Conservation (phyloP, 371 early-diverging fungal species). For the Mortierella sp. region DNA sequence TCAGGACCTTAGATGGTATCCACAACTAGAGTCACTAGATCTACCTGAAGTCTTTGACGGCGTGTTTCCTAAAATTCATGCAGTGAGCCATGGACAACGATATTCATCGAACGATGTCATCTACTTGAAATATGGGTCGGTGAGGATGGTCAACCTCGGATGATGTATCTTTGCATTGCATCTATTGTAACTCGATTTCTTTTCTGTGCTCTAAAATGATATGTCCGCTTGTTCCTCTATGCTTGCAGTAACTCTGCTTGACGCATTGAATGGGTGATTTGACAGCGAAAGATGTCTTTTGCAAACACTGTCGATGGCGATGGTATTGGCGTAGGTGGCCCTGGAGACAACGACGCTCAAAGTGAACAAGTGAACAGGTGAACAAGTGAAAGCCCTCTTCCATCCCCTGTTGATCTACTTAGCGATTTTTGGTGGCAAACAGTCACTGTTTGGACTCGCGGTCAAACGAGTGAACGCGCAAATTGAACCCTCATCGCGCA, state of each 20-base stretch:
- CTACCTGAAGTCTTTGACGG: background rate
- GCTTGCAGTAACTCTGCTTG: too few species aligned
- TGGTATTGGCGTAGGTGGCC: too few species aligned
- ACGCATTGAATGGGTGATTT: too few species aligned
- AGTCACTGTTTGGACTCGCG: background rate
- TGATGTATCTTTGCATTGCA: background rate
- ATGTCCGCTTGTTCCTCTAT: too few species aligned
- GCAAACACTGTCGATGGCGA: too few species aligned
- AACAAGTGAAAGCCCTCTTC: background rate
- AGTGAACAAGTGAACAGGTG: too few species aligned
- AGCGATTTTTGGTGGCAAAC: background rate
- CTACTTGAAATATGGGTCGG: background rate
- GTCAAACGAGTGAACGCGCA: constrained; percentile 5
- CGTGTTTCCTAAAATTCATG: background rate
- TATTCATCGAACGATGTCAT: background rate
- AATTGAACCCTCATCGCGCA: background rate
- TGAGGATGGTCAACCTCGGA: background rate
- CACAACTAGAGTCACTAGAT: background rate
- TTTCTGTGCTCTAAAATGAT: too few species aligned
- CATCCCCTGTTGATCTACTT: background rate
- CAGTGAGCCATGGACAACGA: background rate
- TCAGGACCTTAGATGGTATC: background rate
- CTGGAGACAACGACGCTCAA: too few species aligned
- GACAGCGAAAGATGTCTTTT: too few species aligned
- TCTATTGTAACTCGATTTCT: too few species aligned